phyloP scores from a whole-genome alignment of 2,329 filamentous ascomycete genomes.

The Periconia macrospinosa region DNA sequence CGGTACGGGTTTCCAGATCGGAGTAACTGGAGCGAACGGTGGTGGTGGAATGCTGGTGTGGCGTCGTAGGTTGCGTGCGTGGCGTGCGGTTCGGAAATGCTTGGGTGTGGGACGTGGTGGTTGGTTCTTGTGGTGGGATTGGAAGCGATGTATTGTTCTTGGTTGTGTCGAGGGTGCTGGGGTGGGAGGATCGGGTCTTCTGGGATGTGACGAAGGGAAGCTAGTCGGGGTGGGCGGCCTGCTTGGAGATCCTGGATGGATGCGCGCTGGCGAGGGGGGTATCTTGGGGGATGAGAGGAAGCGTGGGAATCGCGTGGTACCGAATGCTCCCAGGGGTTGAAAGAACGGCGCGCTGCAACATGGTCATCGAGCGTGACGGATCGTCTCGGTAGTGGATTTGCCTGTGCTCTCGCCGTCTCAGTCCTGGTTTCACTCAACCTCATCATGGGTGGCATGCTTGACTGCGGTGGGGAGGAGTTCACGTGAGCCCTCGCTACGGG shows the following conservation, averaged over 20 bases:
- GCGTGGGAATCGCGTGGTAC: not conserved
- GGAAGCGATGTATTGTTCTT: not conserved
- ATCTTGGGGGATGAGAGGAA: not conserved
- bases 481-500: too few relatives aligned
- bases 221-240: not conserved
- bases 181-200: not conserved
- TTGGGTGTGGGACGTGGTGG: not conserved
- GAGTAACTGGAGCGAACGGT: not conserved
- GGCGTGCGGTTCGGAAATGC: not conserved
- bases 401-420: too few relatives aligned
- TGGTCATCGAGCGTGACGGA: conserved; percentile 6
- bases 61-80: not conserved
- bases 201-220: not conserved
- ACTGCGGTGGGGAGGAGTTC: too few relatives aligned
- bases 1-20: not conserved
- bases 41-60: not conserved
- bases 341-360: not conserved
- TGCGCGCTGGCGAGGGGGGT: not conserved
- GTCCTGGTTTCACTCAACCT: too few relatives aligned
- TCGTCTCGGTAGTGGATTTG: not conserved
- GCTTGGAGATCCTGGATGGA: not conserved
- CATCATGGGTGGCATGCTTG: too few relatives aligned
- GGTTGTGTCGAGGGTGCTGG: not conserved
- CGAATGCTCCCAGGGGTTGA: not conserved
- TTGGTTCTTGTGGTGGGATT: not conserved